A percentile compares a stretch with the other conserved stretches of the same genome.
phyloP scores from a whole-genome alignment of 768 basidiomycete species.

The Leucocoprinus sp. region DNA sequence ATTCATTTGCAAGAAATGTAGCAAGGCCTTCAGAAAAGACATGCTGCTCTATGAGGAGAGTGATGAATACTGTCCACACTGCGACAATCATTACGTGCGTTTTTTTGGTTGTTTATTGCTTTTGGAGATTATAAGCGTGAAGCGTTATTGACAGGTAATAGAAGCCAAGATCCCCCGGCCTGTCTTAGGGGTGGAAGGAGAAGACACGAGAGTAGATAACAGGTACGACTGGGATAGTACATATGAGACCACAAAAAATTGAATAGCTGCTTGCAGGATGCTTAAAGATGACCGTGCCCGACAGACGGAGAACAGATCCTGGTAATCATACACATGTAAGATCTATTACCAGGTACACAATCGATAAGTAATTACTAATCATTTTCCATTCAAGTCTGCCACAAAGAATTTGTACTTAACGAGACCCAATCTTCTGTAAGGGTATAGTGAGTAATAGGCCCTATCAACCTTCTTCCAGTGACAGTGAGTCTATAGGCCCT shows the following conservation, averaged over 20 bases:
- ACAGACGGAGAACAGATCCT: slow-evolving; percentile 39
- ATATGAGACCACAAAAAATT: not conserved
- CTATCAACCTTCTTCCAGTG: no score
- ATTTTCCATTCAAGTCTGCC: no score
- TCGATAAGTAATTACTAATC: no score
- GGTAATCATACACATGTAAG: no score
- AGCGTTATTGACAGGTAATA: slow-evolving; percentile 24
- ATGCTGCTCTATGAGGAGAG: slow-evolving; percentile 90
- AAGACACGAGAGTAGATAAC: slow-evolving; percentile 82
- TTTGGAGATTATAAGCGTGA: no score
- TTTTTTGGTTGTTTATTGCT: no score
- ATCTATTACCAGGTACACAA: no score
- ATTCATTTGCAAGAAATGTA: slow-evolving; percentile 45
- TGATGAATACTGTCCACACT: slow-evolving; percentile 97
- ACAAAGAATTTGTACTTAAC: no score
- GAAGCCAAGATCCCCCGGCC: slow-evolving; percentile 90
- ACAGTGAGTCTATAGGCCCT: no score
- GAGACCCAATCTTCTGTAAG: no score
- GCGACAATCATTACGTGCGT: slow-evolving; percentile 95
- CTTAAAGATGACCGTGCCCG: slow-evolving; percentile 81
- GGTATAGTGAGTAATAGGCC: no score
- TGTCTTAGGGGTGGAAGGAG: slow-evolving; percentile 80
- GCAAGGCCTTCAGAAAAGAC: slow-evolving; percentile 95
- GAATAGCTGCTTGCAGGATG: slow-evolving; percentile 50
- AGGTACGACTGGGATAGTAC: slow-evolving; percentile 43